phyloP scores from a whole-genome alignment of 2,329 filamentous ascomycete species.

The Apiospora arundinis region DNA sequence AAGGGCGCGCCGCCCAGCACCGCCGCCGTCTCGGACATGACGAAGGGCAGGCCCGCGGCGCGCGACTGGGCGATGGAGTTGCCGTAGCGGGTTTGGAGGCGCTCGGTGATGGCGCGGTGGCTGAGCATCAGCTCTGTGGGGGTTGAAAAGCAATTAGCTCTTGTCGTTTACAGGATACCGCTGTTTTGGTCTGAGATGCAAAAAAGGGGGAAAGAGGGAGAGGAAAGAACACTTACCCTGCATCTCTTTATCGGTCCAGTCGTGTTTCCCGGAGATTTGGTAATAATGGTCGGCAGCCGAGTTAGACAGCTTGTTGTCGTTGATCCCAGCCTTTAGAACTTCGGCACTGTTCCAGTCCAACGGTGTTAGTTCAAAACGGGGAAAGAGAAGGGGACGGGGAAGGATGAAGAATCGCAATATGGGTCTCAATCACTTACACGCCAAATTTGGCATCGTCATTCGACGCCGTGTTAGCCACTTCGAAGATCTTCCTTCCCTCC shows the following conservation, averaged over 20 bases:
- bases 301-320: conserved; percentile 21
- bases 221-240: conserved; percentile 15
- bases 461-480: conserved; percentile 19
- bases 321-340: conserved; percentile 17
- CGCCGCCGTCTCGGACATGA: conserved; percentile 22
- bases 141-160: no score
- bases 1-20: conserved; percentile 12
- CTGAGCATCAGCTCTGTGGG: conserved; percentile 22
- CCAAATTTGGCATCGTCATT: not conserved
- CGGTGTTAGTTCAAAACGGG: not conserved
- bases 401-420: not conserved
- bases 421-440: conserved; percentile 11
- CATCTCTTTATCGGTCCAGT: conserved; percentile 3
- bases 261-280: conserved; percentile 19
- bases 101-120: conserved; percentile 19
- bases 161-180: not conserved
- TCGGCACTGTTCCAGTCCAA: conserved; percentile 18
- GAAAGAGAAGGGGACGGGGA: not conserved
- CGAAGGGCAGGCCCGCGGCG: conserved; percentile 22
- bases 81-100: conserved; percentile 15
- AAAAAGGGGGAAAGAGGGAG: not conserved
- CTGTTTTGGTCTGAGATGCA: no score
- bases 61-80: conserved; percentile 11
- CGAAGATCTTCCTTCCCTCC: conserved; percentile 23
- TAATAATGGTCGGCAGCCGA: conserved; percentile 26